These are phyloP conservation scores for Urochloa ruziziensis DNA, from an alignment of 176 grass and related monocot species.

Conservation along the genomic window DNA sequence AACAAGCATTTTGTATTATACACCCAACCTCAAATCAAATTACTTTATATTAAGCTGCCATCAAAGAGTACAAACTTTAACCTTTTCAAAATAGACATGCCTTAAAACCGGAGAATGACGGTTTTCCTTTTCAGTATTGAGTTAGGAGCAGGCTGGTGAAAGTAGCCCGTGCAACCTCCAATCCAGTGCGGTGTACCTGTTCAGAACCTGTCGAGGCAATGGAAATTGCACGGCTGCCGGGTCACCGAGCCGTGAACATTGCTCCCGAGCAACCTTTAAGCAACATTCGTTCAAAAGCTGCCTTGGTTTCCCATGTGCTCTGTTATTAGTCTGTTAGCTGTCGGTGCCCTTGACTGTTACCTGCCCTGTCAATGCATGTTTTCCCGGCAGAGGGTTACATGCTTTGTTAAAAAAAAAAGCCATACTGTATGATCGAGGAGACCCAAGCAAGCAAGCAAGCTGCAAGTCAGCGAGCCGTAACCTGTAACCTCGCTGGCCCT, in stretches of 20 bases:
- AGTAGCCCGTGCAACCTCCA: not conserved
- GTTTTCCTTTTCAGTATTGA: not conserved
- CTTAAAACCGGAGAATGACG: not conserved
- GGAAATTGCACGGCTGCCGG: not conserved
- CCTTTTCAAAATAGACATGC: not conserved
- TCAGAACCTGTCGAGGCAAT: not conserved
- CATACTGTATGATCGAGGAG: not conserved
- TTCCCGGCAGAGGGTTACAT: not conserved
- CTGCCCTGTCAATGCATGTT: too few relatives aligned
- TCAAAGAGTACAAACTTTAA: too few relatives aligned
- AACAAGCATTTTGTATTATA: too few relatives aligned
- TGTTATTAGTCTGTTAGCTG: not conserved
- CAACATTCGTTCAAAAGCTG: not conserved
- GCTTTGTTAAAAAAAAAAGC: not conserved
- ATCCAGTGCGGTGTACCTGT: not conserved
- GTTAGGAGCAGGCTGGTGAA: not conserved
- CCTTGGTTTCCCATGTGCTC: constrained; percentile 1
- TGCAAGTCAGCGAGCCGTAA: not conserved
- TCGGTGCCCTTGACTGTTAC: not conserved
- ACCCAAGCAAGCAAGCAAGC: not conserved
- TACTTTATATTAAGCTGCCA: too few relatives aligned
- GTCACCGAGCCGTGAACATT: not conserved
- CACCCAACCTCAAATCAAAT: too few relatives aligned
- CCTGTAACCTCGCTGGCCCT: not conserved
- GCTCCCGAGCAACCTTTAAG: not conserved